Conservation (phyloP, 192 early-diverging fungal genomes). For the Coemansia aciculifera region DNA sequence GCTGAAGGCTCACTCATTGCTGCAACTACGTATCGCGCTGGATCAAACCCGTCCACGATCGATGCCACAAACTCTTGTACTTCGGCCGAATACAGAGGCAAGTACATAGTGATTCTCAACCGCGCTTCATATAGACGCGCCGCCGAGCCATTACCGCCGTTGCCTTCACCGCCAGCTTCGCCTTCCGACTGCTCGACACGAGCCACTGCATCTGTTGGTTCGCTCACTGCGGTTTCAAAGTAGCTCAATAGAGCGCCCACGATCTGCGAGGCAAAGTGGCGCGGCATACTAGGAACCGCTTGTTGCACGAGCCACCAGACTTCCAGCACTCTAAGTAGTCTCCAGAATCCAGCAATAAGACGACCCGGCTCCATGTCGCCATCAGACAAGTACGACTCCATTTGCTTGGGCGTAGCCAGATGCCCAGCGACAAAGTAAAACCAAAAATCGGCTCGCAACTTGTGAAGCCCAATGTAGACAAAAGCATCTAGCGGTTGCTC, state of each 20-base stretch:
- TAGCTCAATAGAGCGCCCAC: constrained; percentile 22
- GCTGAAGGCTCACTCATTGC: not conserved
- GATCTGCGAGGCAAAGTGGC: constrained; percentile 29
- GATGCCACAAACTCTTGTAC: constrained; percentile 38
- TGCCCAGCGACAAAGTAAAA: constrained; percentile 36
- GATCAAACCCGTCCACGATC: constrained; percentile 38
- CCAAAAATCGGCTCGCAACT: constrained; percentile 46
- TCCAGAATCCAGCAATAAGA: constrained; percentile 26
- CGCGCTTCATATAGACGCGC: constrained; percentile 8
- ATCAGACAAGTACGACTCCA: constrained; percentile 34
- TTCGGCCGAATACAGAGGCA: constrained; percentile 48
- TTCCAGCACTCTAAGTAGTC: constrained; percentile 37
- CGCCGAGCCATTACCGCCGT: not conserved
- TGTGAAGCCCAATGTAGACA: constrained; percentile 43
- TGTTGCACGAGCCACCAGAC: constrained; percentile 43
- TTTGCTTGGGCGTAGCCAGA: constrained; percentile 41
- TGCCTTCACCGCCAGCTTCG: not conserved
- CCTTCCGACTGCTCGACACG: not conserved
- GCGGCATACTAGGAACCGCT: constrained; percentile 41
- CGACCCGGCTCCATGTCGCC: constrained; percentile 16
- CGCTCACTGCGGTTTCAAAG: constrained; percentile 9
- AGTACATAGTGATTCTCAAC: constrained; percentile 17
- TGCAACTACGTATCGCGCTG: constrained; percentile 26
- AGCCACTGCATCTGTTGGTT: not conserved
- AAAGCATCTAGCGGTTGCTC: constrained; percentile 51